Conservation (phyloP, 75 land plant genomes). For the Azolla pinnata region DNA sequence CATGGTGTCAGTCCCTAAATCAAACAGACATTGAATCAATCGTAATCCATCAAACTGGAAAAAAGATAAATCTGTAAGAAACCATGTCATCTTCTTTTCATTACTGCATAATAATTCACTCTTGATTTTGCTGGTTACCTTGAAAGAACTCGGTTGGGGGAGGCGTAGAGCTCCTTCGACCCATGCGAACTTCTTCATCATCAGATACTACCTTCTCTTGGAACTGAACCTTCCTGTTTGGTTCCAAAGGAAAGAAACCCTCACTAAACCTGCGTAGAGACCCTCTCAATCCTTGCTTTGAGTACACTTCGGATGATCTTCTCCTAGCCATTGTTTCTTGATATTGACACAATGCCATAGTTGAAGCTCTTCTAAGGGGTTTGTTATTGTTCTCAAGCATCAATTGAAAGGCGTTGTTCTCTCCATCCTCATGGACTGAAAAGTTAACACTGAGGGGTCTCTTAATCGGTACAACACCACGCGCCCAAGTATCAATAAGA, state of each 20-base stretch:
- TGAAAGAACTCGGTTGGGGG: neutral
- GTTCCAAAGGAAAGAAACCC: neutral
- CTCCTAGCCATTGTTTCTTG: neutral
- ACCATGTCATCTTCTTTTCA: no score
- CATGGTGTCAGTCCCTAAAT: no score
- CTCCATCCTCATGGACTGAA: neutral
- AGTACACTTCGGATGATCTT: neutral
- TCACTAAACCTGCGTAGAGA: slow-evolving; percentile 8
- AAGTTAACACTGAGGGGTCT: no score
- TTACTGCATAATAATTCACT: no score
- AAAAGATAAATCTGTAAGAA: no score
- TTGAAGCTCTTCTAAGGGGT: slow-evolving; percentile 1
- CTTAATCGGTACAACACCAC: slow-evolving; percentile 3
- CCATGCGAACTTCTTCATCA: neutral
- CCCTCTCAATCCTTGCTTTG: slow-evolving; percentile 4
- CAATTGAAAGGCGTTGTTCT: neutral
- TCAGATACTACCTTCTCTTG: neutral
- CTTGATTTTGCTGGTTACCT: neutral
- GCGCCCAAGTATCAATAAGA: slow-evolving; percentile 6
- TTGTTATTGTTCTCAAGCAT: neutral
- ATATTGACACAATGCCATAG: slow-evolving; percentile 6
- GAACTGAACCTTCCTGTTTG: neutral
- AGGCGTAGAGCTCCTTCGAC: neutral
- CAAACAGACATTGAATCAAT: no score
- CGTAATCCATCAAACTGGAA: no score